Evolutionary conservation across 2,329 filamentous ascomycete species (phyloP), one percentile per base, ranked within the genome.

Genomic region (Xylariomycetidae sp.): DNA sequence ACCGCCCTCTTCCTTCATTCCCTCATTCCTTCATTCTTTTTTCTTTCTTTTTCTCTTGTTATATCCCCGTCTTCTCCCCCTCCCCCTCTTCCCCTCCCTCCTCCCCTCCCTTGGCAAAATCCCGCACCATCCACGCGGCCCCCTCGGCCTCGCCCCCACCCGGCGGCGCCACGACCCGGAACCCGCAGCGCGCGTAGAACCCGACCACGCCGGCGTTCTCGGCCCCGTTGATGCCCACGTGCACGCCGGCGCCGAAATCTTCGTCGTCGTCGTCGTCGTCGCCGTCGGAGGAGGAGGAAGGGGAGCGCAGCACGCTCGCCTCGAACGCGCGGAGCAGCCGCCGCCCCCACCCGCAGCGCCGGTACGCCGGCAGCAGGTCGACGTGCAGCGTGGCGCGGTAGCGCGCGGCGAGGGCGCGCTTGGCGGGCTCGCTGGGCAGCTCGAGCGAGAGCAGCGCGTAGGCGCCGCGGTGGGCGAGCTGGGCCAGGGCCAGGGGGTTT

Each of bases 361-460:
- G 65, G 44, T 48, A 65, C 36, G 37, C 47, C 18, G 57, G 56
- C 35, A 72, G 48, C 42, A 72, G 38, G 40, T 72, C 64, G 32
- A 72, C 67, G 49, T 72, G 68, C 66, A 72, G 60, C 37, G 65
- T 70, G 4, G 60, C 66, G 37, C 57, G 48, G 42, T 59, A 67
- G 31, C 42, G 43, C 15, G 43, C 36, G 12, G 48, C 54, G 28
- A 65, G 38, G 31, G 55, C 57, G 38, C 48, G 52, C 38, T 59
- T 62, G 22, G 52, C 59, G n/a, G n/a, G n/a, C n/a, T n/a, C n/a
- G n/a, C n/a, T n/a, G n/a, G n/a, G n/a, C n/a, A n/a, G n/a, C 27
- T 57, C 49, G 12, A n/a, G n/a, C 26, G 57, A 49, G 12, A 63
- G 42, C 6, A 71, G 51, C 33, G 70, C 47, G 57, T 60, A 59